Evolutionary conservation across 2,329 filamentous ascomycete species (phyloP).

Genomic region (Exophiala oligosperma): DNA sequence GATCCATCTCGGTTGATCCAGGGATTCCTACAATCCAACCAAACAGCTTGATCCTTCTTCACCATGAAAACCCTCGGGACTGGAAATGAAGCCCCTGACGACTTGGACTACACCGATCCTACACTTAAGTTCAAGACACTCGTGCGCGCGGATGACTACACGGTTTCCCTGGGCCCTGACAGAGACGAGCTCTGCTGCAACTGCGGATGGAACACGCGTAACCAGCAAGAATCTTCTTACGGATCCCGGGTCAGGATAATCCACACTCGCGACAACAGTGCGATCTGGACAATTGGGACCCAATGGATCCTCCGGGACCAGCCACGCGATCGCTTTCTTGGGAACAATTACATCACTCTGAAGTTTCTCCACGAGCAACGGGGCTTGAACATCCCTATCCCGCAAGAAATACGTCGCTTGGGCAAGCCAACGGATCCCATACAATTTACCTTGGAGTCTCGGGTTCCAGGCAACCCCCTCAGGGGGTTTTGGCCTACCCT

Average conservation of each 20-base stretch:
- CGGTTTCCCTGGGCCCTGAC: not conserved
- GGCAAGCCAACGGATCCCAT: constrained; percentile 3
- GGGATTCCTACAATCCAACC: no score
- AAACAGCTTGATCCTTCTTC: not conserved
- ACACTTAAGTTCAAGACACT: constrained; percentile 1
- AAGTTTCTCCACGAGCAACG: constrained; percentile 18
- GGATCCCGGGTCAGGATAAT: constrained; percentile 7
- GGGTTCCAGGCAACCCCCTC: constrained; percentile 2
- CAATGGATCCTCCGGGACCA: constrained; percentile 11
- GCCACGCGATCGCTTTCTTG: constrained; percentile 8
- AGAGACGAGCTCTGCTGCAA: not conserved
- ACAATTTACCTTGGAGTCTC: constrained; percentile 12
- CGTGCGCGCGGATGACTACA: not conserved
- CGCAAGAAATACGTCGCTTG: constrained; percentile 2
- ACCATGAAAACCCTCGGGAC: constrained; percentile 2
- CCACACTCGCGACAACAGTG: constrained; percentile 4
- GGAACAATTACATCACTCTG: constrained; percentile 16
- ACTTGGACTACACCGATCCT: constrained; percentile 11
- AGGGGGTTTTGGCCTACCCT: not conserved
- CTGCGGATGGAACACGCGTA: no score
- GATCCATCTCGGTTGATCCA: no score
- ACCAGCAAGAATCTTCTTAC: not conserved
- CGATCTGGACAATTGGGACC: constrained; percentile 10
- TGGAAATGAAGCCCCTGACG: constrained; percentile 3
- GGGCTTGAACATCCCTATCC: constrained; percentile 8